Conservation (phyloP, 2,329 filamentous ascomycete genomes). For the Arthrobotrys iridis region DNA sequence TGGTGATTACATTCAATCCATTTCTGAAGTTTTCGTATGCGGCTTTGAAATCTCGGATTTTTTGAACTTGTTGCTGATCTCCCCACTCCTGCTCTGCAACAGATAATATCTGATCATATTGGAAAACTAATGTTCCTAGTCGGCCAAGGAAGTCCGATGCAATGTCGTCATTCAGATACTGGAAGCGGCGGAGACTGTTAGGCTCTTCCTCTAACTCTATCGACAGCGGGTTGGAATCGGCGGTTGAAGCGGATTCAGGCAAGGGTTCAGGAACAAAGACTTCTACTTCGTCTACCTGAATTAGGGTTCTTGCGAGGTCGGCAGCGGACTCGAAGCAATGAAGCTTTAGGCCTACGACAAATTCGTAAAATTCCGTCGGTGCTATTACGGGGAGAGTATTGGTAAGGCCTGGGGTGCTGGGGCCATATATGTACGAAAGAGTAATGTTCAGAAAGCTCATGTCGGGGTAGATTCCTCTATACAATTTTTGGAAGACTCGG, state of each 20-base stretch:
- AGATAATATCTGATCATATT: constrained; percentile 13
- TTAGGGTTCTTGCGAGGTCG: neutral
- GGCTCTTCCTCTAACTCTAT: neutral
- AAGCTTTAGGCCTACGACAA: constrained; percentile 16
- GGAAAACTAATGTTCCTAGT: constrained; percentile 15
- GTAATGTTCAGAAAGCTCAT: constrained; percentile 8
- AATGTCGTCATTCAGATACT: constrained; percentile 23
- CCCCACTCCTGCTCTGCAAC: constrained; percentile 12
- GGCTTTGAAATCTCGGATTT: neutral
- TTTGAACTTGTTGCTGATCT: neutral
- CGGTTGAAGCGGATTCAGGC: constrained; percentile 2
- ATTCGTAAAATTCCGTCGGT: constrained; percentile 3
- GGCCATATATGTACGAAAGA: neutral
- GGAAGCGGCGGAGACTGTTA: constrained; percentile 8
- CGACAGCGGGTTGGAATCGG: constrained; percentile 4
- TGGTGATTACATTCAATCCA: neutral
- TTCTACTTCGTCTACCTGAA: constrained; percentile 24
- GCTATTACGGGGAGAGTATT: constrained; percentile 13
- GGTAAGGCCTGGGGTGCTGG: neutral
- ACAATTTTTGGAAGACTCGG: constrained; percentile 1
- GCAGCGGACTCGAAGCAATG: constrained; percentile 1
- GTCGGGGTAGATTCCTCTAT: neutral
- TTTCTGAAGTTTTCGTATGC: constrained; percentile 11
- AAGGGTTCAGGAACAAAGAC: neutral
- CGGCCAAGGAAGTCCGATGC: constrained; percentile 15